phyloP scores from a whole-genome alignment of 169 alveolate genomes.

The Cryptosporidium sp. region DNA sequence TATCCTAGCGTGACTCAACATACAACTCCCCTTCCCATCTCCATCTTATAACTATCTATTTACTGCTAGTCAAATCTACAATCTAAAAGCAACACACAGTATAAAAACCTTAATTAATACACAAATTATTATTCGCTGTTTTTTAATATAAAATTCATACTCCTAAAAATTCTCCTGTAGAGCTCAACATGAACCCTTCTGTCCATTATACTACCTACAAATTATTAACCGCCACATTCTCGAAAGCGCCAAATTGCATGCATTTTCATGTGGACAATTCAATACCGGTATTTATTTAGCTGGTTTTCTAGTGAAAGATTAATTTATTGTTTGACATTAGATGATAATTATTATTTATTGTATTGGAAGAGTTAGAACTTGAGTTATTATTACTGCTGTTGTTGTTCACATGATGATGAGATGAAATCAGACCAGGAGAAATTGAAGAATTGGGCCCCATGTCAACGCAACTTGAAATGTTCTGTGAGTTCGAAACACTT shows the following conservation, averaged over 20 bases:
- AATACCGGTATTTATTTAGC: not conserved
- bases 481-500: slow-evolving; percentile 33
- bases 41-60: not conserved
- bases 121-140: not conserved
- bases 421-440: not conserved
- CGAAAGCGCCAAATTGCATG: not conserved
- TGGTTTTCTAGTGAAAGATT: not conserved
- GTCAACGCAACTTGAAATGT: slow-evolving; percentile 28
- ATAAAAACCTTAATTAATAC: not conserved
- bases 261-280: slow-evolving; percentile 8
- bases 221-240: too few relatives aligned
- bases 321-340: not conserved
- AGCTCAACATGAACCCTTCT: too few relatives aligned
- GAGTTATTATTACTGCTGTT: not conserved
- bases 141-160: slow-evolving; percentile 7
- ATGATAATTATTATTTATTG: not conserved
- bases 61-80: not conserved
- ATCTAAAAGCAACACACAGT: not conserved
- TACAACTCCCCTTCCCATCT: not conserved
- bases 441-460: not conserved
- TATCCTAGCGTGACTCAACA: not conserved
- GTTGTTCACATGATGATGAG: not conserved
- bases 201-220: too few relatives aligned
- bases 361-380: not conserved
- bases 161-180: not conserved